A percentile compares a stretch with the other conserved stretches of the same genome.
Evolutionary conservation across 2,329 filamentous ascomycete genomes (phyloP).

Genomic region (Amphichorda felina): DNA sequence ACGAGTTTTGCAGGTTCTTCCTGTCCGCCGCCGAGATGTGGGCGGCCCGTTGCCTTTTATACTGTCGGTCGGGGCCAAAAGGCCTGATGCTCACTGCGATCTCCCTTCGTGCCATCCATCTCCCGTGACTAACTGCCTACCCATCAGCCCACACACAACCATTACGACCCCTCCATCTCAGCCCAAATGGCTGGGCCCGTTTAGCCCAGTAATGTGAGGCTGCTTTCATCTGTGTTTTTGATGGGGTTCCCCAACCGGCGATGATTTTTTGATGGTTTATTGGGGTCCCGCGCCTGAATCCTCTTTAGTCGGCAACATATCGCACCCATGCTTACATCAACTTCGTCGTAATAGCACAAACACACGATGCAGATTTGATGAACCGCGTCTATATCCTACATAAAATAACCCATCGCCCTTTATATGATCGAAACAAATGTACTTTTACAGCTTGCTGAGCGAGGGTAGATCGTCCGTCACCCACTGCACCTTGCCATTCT

Average conservation of each 20-base stretch:
- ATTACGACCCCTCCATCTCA: conserved; percentile 3
- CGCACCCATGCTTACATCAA: too few species aligned
- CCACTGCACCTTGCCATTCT: conserved; percentile 31
- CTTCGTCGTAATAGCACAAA: too few species aligned
- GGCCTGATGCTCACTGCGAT: conserved; percentile 1
- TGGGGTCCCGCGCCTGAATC: too few species aligned
- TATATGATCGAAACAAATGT: neutral
- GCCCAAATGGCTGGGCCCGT: neutral
- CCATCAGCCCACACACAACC: neutral
- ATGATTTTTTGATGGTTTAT: conserved; percentile 3
- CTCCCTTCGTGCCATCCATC: neutral
- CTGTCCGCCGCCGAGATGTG: neutral
- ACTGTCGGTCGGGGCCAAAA: neutral
- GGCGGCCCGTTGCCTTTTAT: conserved; percentile 5
- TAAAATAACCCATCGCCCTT: neutral
- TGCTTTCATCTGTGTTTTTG: neutral
- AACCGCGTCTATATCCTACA: neutral
- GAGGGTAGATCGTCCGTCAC: conserved; percentile 10
- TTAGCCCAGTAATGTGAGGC: conserved; percentile 1
- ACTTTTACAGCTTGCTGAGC: conserved; percentile 18
- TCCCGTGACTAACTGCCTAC: neutral
- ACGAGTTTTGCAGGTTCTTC: conserved; percentile 1
- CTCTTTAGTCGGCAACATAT: too few species aligned
- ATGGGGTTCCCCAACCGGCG: neutral
- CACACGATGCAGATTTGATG: neutral